These are phyloP conservation scores for Cladosporium sp. DNA, from an alignment of 2,329 filamentous ascomycete species.

Conservation along the genomic window DNA sequence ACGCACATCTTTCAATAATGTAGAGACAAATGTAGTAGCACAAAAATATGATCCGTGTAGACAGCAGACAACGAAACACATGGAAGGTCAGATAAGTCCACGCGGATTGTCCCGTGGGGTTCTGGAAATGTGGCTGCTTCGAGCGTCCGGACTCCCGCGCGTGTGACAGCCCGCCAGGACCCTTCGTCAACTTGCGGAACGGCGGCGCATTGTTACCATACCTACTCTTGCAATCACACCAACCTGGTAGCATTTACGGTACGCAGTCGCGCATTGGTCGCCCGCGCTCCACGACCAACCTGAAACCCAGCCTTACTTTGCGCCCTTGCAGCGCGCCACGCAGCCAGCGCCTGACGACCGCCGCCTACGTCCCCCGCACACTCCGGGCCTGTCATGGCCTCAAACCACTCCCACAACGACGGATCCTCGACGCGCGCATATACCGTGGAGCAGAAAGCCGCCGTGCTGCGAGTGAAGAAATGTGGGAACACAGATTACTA, in stretches of 20 bases:
- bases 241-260: too few species aligned
- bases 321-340: neutral
- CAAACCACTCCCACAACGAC: constrained; percentile 61
- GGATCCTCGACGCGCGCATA: constrained; percentile 70
- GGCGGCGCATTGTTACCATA: constrained; percentile 1
- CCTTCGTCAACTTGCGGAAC: neutral
- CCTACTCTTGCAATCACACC: neutral
- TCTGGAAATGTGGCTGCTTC: constrained; percentile 1
- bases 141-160: constrained; percentile 2
- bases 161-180: constrained; percentile 1
- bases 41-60: too few species aligned
- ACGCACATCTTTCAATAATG: too few species aligned
- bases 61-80: too few species aligned
- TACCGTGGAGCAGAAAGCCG: constrained; percentile 84
- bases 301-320: neutral
- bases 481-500: constrained; percentile 88
- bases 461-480: constrained; percentile 79
- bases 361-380: neutral
- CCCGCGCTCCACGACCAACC: neutral
- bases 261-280: neutral
- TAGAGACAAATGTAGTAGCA: too few species aligned
- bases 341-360: neutral
- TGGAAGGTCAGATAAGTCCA: neutral
- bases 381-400: constrained; percentile 8
- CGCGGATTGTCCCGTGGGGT: too few species aligned